Percentiles rank a stretch among this genome's conserved stretches.
phyloP scores from a whole-genome alignment of 176 grass and related monocot genomes.

The Aegilops speltoides region DNA sequence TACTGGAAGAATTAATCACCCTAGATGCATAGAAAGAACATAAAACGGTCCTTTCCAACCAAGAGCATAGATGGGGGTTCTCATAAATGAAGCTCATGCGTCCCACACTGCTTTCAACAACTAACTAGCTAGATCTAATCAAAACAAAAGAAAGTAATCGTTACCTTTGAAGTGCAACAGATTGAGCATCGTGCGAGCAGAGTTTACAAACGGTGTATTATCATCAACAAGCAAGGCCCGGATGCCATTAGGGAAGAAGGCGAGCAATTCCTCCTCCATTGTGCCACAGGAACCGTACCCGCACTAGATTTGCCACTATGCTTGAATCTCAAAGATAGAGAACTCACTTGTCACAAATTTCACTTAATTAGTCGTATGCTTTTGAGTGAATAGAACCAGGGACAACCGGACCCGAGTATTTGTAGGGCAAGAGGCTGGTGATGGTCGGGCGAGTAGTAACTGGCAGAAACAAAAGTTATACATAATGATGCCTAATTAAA shows the following conservation, averaged over 20 bases:
- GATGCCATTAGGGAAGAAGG: background rate
- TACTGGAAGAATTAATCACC: background rate
- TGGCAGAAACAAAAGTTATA: background rate
- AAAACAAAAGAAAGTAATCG: background rate
- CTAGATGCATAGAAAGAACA: background rate
- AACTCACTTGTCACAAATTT: background rate
- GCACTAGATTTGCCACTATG: background rate
- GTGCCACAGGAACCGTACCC: background rate
- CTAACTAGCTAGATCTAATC: background rate
- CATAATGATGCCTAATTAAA: background rate
- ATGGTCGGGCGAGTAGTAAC: background rate
- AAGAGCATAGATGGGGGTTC: background rate
- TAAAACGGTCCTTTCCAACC: background rate
- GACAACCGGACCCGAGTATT: background rate
- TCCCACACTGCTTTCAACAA: no score
- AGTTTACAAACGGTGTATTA: background rate
- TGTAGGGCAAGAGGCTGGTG: background rate
- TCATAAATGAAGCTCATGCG: background rate
- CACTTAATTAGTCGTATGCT: background rate
- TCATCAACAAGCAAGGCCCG: background rate
- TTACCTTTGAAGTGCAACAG: slow-evolving; percentile 1
- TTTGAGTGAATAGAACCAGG: background rate
- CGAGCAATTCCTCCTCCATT: background rate
- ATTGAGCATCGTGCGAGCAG: background rate
- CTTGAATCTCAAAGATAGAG: background rate